Percentiles rank a stretch among this genome's conserved stretches.
phyloP scores from a whole-genome alignment of 108 stramenopile genomes.

The Cyclotella sp. region DNA sequence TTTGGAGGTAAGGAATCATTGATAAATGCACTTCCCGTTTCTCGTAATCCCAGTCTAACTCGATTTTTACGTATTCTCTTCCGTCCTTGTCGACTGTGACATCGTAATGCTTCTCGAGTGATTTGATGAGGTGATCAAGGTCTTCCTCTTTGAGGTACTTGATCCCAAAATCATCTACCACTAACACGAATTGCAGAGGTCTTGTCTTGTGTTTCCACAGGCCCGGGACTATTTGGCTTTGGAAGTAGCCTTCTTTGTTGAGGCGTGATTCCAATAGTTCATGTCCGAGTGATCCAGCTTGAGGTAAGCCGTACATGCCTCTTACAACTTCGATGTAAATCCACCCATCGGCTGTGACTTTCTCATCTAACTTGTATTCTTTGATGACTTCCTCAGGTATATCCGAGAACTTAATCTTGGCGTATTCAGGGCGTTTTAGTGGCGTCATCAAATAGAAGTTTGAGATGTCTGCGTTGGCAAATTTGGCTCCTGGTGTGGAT shows the following conservation, averaged over 20 bases:
- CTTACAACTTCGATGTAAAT: neutral
- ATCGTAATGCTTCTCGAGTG: slow-evolving; percentile 46
- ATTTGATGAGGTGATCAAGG: slow-evolving; percentile 48
- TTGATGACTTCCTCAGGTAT: slow-evolving; percentile 52
- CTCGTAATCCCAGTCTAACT: slow-evolving; percentile 22
- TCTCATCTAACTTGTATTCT: slow-evolving; percentile 39
- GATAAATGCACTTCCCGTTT: slow-evolving; percentile 7
- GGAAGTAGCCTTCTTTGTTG: slow-evolving; percentile 2
- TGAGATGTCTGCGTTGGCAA: slow-evolving; percentile 22
- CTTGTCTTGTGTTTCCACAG: slow-evolving; percentile 34
- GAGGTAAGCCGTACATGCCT: slow-evolving; percentile 40
- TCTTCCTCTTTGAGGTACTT: slow-evolving; percentile 40
- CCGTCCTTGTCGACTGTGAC: slow-evolving; percentile 53
- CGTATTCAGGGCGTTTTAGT: slow-evolving; percentile 49
- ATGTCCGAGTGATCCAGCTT: slow-evolving; percentile 25
- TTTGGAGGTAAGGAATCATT: slow-evolving; percentile 10
- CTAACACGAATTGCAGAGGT: slow-evolving; percentile 46
- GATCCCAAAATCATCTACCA: slow-evolving; percentile 57
- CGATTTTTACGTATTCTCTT: slow-evolving; percentile 15
- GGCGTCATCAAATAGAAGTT: slow-evolving; percentile 26
- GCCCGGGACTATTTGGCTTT: slow-evolving; percentile 13
- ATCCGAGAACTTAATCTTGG: slow-evolving; percentile 37
- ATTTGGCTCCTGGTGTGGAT: slow-evolving; percentile 36
- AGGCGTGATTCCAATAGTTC: slow-evolving; percentile 4
- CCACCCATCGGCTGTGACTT: neutral